phyloP scores from a whole-genome alignment of 2,329 filamentous ascomycete genomes.

The Drechslerella coelobrocha region DNA sequence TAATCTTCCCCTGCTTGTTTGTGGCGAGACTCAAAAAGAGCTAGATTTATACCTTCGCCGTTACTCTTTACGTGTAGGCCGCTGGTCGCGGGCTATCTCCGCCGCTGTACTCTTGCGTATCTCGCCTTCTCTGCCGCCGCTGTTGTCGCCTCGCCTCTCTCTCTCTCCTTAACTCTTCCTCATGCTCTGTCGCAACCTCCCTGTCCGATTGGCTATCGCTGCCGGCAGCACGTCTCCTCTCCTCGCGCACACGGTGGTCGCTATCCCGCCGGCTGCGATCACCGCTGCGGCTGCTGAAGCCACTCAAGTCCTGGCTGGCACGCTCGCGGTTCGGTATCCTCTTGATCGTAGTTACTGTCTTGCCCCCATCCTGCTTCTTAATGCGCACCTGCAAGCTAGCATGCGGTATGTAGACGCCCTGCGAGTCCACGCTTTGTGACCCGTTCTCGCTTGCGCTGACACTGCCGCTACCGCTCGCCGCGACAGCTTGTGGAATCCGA shows the following conservation, averaged over 20 bases:
- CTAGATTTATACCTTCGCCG: not conserved
- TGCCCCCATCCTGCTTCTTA: slow-evolving; percentile 47
- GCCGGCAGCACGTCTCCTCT: slow-evolving; percentile 8
- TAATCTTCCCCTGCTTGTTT: not conserved
- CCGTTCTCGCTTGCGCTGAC: slow-evolving; percentile 36
- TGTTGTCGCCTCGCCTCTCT: slow-evolving; percentile 38
- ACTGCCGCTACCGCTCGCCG: slow-evolving; percentile 40
- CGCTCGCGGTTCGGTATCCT: slow-evolving; percentile 43
- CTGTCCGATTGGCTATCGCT: slow-evolving; percentile 37
- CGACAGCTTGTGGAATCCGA: slow-evolving; percentile 36
- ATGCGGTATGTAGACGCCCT: slow-evolving; percentile 32
- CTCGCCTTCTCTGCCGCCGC: slow-evolving; percentile 35
- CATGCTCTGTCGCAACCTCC: slow-evolving; percentile 10
- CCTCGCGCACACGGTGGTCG: slow-evolving; percentile 29
- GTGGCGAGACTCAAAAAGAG: slow-evolving; percentile 1
- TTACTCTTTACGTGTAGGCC: slow-evolving; percentile 26
- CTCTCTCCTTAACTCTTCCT: slow-evolving; percentile 38
- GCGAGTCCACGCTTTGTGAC: slow-evolving; percentile 18
- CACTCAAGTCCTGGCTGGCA: slow-evolving; percentile 20
- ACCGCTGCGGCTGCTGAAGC: slow-evolving; percentile 8
- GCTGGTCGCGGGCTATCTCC: slow-evolving; percentile 29
- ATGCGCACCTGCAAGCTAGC: slow-evolving; percentile 44
- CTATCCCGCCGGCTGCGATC: not conserved
- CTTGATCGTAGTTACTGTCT: slow-evolving; percentile 48
- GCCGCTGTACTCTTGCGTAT: slow-evolving; percentile 39